Conservation (phyloP, 2,329 filamentous ascomycete genomes). For the Neurospora crassa region DNA sequence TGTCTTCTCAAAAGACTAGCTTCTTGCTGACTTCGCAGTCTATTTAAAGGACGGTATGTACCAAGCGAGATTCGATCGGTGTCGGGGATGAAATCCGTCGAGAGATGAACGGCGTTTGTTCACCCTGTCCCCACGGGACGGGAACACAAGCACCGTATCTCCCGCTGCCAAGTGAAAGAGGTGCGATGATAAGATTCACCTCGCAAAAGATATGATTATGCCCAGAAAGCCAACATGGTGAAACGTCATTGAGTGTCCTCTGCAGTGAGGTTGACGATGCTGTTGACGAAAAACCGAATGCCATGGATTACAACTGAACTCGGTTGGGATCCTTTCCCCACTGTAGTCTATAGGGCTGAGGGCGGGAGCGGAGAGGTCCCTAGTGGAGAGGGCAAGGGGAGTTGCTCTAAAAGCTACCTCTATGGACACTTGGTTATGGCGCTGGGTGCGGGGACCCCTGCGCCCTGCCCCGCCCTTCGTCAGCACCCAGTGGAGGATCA, state of each 20-base stretch:
- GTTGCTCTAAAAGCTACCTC: not conserved
- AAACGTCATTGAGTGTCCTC: not conserved
- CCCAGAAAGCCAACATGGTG: not conserved
- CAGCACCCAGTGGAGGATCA: not conserved
- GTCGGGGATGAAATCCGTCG: not conserved
- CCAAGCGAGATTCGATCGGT: not conserved
- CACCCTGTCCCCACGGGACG: not conserved
- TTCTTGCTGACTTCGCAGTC: not conserved
- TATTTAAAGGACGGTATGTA: not conserved
- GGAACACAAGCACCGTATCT: not conserved
- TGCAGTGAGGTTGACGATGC: not conserved
- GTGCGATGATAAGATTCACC: not conserved
- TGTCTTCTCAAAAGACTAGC: not conserved
- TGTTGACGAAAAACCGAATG: not conserved
- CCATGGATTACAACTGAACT: too few relatives aligned
- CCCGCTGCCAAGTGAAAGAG: not conserved
- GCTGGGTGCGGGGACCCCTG: not conserved
- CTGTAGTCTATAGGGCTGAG: not conserved
- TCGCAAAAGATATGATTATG: not conserved
- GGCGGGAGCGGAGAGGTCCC: not conserved
- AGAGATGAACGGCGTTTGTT: not conserved
- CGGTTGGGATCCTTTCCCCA: not conserved
- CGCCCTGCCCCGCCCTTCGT: not conserved
- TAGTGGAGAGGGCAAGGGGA: not conserved
- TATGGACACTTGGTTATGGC: not conserved